These are phyloP conservation scores for Citrus sinensis DNA, from an alignment of 345 rosid species.

Conservation along the genomic window DVS_A1.0 CM039162.1:12105501-12106000, in stretches of 20 bases:
- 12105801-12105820: conserved; percentile 21
- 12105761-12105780: conserved; percentile 19
- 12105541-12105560: conserved; percentile 75
- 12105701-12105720: conserved; percentile 17
- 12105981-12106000: not conserved
- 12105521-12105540: conserved; percentile 67
- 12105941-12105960: conserved; percentile 19
- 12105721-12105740: conserved; percentile 16
- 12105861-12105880: conserved; percentile 14
- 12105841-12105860: not conserved
- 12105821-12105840: not conserved
- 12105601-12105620: not conserved
- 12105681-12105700: conserved; percentile 36
- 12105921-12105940: conserved; percentile 12
- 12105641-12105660: not conserved
- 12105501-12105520: conserved; percentile 74
- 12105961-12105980: conserved; percentile 40
- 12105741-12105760: conserved; percentile 9
- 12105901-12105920: conserved; percentile 11
- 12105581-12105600: conserved; percentile 36
- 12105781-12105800: conserved; percentile 19
- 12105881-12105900: conserved; percentile 25
- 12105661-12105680: conserved; percentile 30
- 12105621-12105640: not conserved
- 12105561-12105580: conserved; percentile 50